Evolutionary conservation across 1,284 basidiomycete species (phyloP).

Genomic region (Lentinula novae-zelandiae): DNA sequence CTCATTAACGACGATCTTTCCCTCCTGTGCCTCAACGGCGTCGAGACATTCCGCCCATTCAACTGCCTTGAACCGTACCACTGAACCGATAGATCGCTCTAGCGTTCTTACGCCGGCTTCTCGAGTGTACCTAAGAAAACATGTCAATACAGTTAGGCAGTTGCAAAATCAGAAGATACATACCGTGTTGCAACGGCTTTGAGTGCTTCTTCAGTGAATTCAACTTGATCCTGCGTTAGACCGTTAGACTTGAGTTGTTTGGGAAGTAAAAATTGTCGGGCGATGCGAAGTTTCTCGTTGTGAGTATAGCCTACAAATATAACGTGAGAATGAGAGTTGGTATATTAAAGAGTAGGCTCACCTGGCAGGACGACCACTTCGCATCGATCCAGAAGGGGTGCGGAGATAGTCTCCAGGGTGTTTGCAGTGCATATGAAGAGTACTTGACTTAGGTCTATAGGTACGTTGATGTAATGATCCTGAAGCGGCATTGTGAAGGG

Average conservation of each 20-base stretch:
- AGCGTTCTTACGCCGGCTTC: constrained; percentile 92
- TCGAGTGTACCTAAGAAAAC: constrained; percentile 56
- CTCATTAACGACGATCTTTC: neutral
- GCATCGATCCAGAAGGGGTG: constrained; percentile 75
- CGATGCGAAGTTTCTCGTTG: constrained; percentile 89
- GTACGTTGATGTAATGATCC: constrained; percentile 92
- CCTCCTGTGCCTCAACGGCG: constrained; percentile 19
- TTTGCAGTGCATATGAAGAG: constrained; percentile 91
- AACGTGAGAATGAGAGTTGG: neutral
- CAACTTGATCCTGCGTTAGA: constrained; percentile 49
- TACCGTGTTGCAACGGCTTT: constrained; percentile 62
- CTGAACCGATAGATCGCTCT: constrained; percentile 82
- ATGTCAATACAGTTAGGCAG: neutral
- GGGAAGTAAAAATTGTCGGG: constrained; percentile 79
- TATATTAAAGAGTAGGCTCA: constrained; percentile 25
- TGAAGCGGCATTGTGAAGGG: constrained; percentile 24
- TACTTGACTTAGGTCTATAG: constrained; percentile 83
- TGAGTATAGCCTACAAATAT: constrained; percentile 70
- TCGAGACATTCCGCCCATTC: constrained; percentile 81
- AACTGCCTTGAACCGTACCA: constrained; percentile 85
- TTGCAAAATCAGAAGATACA: neutral
- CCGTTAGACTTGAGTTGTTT: constrained; percentile 79
- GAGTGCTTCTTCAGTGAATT: constrained; percentile 66
- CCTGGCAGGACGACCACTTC: constrained; percentile 69
- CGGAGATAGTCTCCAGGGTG: constrained; percentile 82